A percentile compares a stretch with the other conserved stretches of the same genome.
Conservation (phyloP, 2,329 filamentous ascomycete species). For the Botrytis byssoidea region DNA sequence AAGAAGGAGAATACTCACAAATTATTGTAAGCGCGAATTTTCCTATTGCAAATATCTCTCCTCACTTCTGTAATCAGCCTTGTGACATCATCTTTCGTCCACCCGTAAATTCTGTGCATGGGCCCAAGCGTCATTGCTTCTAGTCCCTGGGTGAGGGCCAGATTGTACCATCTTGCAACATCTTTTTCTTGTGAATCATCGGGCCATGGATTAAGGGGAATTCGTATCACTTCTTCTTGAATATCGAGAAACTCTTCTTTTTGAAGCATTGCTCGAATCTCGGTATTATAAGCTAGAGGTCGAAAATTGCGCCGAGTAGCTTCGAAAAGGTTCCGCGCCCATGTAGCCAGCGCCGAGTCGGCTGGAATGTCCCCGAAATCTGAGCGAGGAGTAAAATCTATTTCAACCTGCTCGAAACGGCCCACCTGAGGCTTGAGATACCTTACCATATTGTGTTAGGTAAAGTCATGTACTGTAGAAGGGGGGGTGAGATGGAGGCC, state of each 20-base stretch:
- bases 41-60: conserved; percentile 66
- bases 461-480: neutral
- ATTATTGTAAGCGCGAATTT: conserved; percentile 70
- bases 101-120: conserved; percentile 63
- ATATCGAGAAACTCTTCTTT: conserved; percentile 78
- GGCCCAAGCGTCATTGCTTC: conserved; percentile 72
- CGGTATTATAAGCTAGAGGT: conserved; percentile 63
- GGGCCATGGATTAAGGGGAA: conserved; percentile 75
- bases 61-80: conserved; percentile 62
- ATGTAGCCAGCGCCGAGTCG: conserved; percentile 60
- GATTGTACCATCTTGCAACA: conserved; percentile 80
- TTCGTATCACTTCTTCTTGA: conserved; percentile 62
- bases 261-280: conserved; percentile 60
- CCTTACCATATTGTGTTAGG: conserved; percentile 44
- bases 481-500: conserved; percentile 31
- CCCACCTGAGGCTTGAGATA: conserved; percentile 71
- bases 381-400: conserved; percentile 75
- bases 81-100: conserved; percentile 60
- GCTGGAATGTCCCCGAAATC: conserved; percentile 62
- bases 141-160: conserved; percentile 70
- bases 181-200: conserved; percentile 61
- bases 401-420: conserved; percentile 82
- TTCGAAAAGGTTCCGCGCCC: conserved; percentile 66
- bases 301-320: conserved; percentile 65
- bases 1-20: conserved; percentile 58